Evolutionary conservation across 2,329 filamentous ascomycete species (phyloP).

Genomic region (Fusarium circinatum): DNA sequence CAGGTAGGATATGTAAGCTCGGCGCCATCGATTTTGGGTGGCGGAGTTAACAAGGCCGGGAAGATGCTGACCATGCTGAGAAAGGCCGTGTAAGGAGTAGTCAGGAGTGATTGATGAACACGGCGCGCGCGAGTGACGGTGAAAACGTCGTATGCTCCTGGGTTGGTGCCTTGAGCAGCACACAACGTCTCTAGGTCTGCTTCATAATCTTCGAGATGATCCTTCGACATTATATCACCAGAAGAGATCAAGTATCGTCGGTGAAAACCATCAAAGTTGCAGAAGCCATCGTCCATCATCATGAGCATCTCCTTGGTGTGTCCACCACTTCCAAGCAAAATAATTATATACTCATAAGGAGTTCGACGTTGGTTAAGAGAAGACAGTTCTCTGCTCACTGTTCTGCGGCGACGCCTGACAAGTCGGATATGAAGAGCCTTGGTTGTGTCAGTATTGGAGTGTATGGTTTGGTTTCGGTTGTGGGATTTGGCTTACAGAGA

Average conservation of each 20-base stretch:
- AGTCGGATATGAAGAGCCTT: conserved; percentile 49
- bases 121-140: conserved; percentile 79
- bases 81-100: conserved; percentile 75
- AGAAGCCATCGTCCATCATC: conserved; percentile 73
- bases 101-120: conserved; percentile 83
- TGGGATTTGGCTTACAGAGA: conserved; percentile 42
- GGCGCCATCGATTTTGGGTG: conserved; percentile 31
- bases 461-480: background rate
- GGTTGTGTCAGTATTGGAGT: background rate
- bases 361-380: background rate
- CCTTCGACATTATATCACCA: conserved; percentile 75
- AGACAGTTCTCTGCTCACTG: conserved; percentile 26
- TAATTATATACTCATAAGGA: conserved; percentile 52
- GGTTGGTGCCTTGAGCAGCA: conserved; percentile 21
- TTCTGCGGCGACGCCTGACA: conserved; percentile 27
- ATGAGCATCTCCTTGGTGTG: conserved; percentile 94
- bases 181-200: conserved; percentile 21
- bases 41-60: conserved; percentile 60
- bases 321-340: conserved; percentile 64
- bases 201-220: conserved; percentile 70
- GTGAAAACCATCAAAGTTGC: conserved; percentile 63
- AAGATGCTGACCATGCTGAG: conserved; percentile 72
- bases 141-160: conserved; percentile 70
- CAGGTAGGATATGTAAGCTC: conserved; percentile 70
- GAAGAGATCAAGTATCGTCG: conserved; percentile 89